phyloP scores from a whole-genome alignment of 2,329 filamentous ascomycete species.

The Claviceps paspali region DNA sequence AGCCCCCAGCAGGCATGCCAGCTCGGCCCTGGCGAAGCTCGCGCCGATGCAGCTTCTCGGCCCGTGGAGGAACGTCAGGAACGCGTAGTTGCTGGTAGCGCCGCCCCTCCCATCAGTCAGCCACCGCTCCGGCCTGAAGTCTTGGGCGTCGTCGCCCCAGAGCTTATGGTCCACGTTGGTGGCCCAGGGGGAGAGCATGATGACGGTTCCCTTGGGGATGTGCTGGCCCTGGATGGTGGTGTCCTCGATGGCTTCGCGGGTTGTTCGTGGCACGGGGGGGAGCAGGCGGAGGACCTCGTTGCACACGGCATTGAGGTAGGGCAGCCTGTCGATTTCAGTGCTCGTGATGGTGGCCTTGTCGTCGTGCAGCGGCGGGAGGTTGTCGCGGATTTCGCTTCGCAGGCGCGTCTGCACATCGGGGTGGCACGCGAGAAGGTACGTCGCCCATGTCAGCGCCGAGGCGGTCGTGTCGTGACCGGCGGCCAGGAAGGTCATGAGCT shows the following conservation, averaged over 20 bases:
- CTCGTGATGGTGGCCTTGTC: slow-evolving; percentile 21
- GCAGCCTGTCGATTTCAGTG: slow-evolving; percentile 52
- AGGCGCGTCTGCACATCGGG: slow-evolving; percentile 51
- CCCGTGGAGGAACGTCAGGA: slow-evolving; percentile 74
- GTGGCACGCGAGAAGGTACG: slow-evolving; percentile 52
- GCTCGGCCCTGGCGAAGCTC: slow-evolving; percentile 68
- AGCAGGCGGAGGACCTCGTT: slow-evolving; percentile 63
- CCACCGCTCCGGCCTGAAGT: slow-evolving; percentile 73
- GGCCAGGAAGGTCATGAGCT: slow-evolving; percentile 80
- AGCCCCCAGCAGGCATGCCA: slow-evolving; percentile 66
- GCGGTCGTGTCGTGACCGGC: slow-evolving; percentile 73
- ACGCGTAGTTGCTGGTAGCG: slow-evolving; percentile 59
- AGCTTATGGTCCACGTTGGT: slow-evolving; percentile 53
- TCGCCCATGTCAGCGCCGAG: slow-evolving; percentile 58
- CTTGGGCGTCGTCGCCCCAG: slow-evolving; percentile 62
- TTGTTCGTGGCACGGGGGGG: slow-evolving; percentile 54
- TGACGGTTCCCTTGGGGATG: slow-evolving; percentile 54
- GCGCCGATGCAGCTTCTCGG: slow-evolving; percentile 75
- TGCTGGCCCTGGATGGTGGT: slow-evolving; percentile 49
- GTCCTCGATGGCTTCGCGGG: slow-evolving; percentile 49
- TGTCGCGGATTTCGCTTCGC: slow-evolving; percentile 49
- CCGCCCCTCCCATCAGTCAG: slow-evolving; percentile 41
- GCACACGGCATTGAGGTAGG: slow-evolving; percentile 67
- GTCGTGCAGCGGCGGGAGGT: slow-evolving; percentile 35
- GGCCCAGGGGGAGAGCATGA: slow-evolving; percentile 51